Conservation (phyloP, 495 filamentous ascomycete genomes). For the Tirmania nivea region DNA sequence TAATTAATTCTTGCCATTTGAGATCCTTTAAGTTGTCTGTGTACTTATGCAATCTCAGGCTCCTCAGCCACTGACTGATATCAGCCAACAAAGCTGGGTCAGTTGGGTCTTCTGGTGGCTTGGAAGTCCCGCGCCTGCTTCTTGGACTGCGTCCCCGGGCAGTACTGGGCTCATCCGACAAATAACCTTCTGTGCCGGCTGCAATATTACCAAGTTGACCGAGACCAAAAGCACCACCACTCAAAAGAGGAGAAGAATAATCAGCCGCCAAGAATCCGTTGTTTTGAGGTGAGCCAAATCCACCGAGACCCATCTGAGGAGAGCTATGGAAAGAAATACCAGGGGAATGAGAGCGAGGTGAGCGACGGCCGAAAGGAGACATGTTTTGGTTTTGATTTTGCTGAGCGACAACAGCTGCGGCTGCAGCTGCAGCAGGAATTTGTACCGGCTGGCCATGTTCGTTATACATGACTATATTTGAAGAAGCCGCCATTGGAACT, state of each 20-base stretch:
- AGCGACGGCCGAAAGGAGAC: constrained; percentile 43
- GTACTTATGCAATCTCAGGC: constrained; percentile 90
- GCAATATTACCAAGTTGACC: constrained; percentile 45
- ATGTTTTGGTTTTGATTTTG: constrained; percentile 32
- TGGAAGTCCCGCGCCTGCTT: constrained; percentile 80
- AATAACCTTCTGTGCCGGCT: constrained; percentile 59
- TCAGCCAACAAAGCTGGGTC: constrained; percentile 80
- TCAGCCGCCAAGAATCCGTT: constrained; percentile 87
- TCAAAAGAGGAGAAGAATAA: constrained; percentile 46
- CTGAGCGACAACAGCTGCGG: constrained; percentile 69
- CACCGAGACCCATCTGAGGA: constrained; percentile 39
- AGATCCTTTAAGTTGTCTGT: constrained; percentile 94
- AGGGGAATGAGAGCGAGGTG: constrained; percentile 68
- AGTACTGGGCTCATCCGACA: constrained; percentile 85
- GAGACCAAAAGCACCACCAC: constrained; percentile 48
- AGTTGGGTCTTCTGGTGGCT: constrained; percentile 93
- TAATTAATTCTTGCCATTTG: constrained; percentile 84
- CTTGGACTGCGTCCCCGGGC: constrained; percentile 76
- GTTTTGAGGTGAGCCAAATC: constrained; percentile 70
- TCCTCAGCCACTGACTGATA: constrained; percentile 89
- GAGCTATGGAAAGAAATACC: constrained; percentile 62
- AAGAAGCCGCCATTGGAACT: constrained; percentile 27
- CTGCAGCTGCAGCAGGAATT: constrained; percentile 59
- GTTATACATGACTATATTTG: constrained; percentile 67
- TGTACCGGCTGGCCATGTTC: constrained; percentile 87